Base-by-base conservation (phyloP, 2,329 filamentous ascomycete species). In the Cyanodermella asteris region DNA sequence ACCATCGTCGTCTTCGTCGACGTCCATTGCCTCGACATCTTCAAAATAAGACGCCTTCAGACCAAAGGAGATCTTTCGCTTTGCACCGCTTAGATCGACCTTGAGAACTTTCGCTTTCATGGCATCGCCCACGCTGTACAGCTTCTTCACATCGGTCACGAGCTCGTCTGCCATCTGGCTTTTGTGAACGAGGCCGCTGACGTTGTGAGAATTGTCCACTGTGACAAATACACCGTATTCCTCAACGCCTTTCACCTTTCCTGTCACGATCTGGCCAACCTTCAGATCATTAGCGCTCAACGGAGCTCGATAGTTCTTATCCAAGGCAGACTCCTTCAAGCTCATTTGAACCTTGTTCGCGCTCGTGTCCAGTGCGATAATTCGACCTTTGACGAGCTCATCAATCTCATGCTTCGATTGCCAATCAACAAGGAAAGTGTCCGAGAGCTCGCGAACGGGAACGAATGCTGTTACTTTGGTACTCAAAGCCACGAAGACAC, bases 191-290 rank as follows among this genome's bases (percentile, higher is more conserved):
- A 97, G 61, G 32, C 87, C 87, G 37, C 84, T 91, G 33, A 97
- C 68, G 37, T 91, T 91, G 28, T 66, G 61, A 4, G 82, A 90
- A 31, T 74, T 70, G 45, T 93, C 80, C 12, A 97, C 57, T 21
- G 90, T 66, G 37, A 97, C 75, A 46, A 97, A 97, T 5, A 84
- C 84, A 35, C 87, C 87, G 44, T 82, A 97, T 16, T 91, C 76
- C 41, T 91, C 78, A 3, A 94, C 81, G 49, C 90, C 91, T 38
- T 82, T 72, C 28, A 97, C 68, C 43, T 78, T 91, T 24, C 82
- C 87, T 8, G 77, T 91, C 17, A 97, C 63, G 16, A 81, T 55
- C 46, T 91, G 76, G 5, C 81, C 82, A 32, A 64, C 55, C 41
- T 73, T 67, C 28, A 94, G 56, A 36, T 91, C 77, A n/a, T 61